Base-by-base conservation (phyloP, 352 stramenopile genomes). In the Phytophthora pseudosyringae region DNA sequence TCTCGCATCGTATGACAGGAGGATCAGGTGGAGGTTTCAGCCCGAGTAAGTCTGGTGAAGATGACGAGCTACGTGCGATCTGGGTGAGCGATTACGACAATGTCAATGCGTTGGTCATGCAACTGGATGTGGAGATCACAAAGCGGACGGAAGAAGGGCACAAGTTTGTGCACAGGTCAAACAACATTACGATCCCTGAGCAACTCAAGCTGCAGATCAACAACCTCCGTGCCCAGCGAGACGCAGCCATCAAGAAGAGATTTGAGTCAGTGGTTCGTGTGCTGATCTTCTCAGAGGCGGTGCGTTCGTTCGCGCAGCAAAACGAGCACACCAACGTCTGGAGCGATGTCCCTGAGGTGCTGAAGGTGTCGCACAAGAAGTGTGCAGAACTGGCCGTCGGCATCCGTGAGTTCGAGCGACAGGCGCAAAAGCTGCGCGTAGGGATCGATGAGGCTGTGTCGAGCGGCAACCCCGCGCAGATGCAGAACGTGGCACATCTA, bases 251-350 rank as follows among this genome's bases (percentile, higher is more conserved):
- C 6, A 75, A 75, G n/a, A 68, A 69, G 40, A 71, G 81, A 16
- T 71, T 74, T 21, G 58, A 79, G 40, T 73, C 75, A 6, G 56
- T 83, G 16, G 70, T 78, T 32, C 81, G 81, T 46, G 79, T 88
- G 32, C 64, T 88, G 25, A 73, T 88, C 36, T 88, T 83, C 51
- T 85, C 80, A 1, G 61, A 75, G 9, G 65, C 78, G n/a, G 70
- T 88, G 39, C 78, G 70, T 28, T 57, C 49, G 10, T 77, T 75
- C 25, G 78, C 68, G 4, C 50, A 69, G 12, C 63, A 69, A 52
- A 71, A 83, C 21, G 56, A 76, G 40, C 47, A 71, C 13, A 59
- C 45, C 15, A 70, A 76, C 47, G 63, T 71, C 44, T 70, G 76
- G 51, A 64, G 54, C 36, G 75, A 90, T 55, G 69, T 88, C 13